phyloP scores from a whole-genome alignment of 179 eudicot species.

The Silene coronaria region DNA sequence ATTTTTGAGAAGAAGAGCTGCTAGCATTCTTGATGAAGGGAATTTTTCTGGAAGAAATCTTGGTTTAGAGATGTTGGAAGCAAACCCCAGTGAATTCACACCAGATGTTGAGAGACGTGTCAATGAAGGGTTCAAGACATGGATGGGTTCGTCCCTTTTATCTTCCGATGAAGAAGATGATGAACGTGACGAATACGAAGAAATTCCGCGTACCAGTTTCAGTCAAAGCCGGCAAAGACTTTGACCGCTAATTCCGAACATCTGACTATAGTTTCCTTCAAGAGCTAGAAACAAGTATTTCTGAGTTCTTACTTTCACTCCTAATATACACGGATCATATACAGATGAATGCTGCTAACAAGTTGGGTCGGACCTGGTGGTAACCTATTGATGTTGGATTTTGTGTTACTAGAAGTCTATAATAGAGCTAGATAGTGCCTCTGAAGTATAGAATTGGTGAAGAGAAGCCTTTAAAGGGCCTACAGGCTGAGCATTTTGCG shows the following conservation, averaged over 20 bases:
- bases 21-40: slow-evolving; percentile 56
- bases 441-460: neutral
- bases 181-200: slow-evolving; percentile 29
- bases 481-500: neutral
- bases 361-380: neutral
- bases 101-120: slow-evolving; percentile 74
- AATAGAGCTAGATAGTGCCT: neutral
- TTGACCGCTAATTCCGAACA: slow-evolving; percentile 1
- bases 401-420: neutral
- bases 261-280: neutral
- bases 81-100: slow-evolving; percentile 31
- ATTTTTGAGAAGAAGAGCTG: slow-evolving; percentile 70
- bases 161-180: slow-evolving; percentile 53
- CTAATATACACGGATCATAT: neutral
- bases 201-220: slow-evolving; percentile 5
- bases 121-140: slow-evolving; percentile 75
- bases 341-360: slow-evolving; percentile 9
- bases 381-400: neutral
- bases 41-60: slow-evolving; percentile 42
- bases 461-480: slow-evolving; percentile 4
- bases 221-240: slow-evolving; percentile 28
- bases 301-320: neutral
- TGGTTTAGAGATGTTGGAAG: slow-evolving; percentile 88
- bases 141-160: slow-evolving; percentile 92
- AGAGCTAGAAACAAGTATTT: neutral